Base-by-base conservation (phyloP, 805 yeast genomes). In the Lachancea waltii region DNA sequence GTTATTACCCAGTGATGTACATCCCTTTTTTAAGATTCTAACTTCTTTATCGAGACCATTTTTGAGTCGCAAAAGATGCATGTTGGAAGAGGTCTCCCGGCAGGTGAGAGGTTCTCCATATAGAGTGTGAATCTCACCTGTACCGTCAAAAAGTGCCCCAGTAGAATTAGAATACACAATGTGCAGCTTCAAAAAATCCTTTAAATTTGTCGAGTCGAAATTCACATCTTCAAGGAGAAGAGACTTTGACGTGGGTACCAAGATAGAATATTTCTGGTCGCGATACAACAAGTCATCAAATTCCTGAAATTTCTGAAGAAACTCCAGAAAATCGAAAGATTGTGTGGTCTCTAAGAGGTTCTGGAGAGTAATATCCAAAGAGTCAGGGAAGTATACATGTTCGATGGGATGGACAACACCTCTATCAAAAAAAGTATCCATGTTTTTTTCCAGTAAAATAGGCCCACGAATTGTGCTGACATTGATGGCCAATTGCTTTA, bases 391-490 rank as follows among this genome's bases (percentile, higher is more conserved):
- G 3, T 74, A 46, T 1, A 84, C 65, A 4, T 69, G 58, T 25
- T 70, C 63, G 9, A 83, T 64, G 1, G 89, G 77, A 54, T 85
- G 95, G 1, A 83, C 75, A 0, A 89, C 95, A 1, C 97, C 97
- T 55, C 83, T 81, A 45, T 75, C 77, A 55, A 84, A 89, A 10
- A 89, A 53, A 5, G 85, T 71, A 54, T 89, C 96, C 1, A 75
- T 60, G 42, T 73, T 69, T 36, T 68, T 43, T 26, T 46, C 27
- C 4, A 64, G 31, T 5, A 44, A 29, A 6, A 60, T 29, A 7
- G 46, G 47, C 9, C 53, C 48, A 24, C 45, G 44, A 6, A 55
- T 45, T 14, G 59, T 41, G 21, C 47, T 47, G 5, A 53, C 29
- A 1, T 38, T 30, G 11, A 56, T 13, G 2, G 37, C 31, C 4